Evolutionary conservation across 2,329 filamentous ascomycete species (phyloP), one percentile per base, ranked within the genome.

Genomic region (Shiraia bambusicola): DNA sequence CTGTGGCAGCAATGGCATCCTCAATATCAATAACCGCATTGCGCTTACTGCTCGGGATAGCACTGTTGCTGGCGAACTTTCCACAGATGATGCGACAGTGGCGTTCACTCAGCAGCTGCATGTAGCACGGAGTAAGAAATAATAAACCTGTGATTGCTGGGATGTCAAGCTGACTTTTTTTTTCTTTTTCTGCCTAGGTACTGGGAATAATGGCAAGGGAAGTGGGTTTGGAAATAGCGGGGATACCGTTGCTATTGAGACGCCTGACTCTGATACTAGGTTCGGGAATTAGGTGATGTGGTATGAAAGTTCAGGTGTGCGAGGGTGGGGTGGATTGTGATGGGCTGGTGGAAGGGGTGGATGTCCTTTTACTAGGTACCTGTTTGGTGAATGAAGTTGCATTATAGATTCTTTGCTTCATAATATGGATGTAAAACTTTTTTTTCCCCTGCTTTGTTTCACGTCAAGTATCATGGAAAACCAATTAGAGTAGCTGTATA

Each of bases 21-120:
- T 66, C 29, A 65, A 65, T 42, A 55, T 66, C 45, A 66, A 66
- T 47, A 65, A 65, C 52, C 55, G 61, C 14, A 52, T 66, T 26
- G 42, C 58, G 28, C 54, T 64, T 7, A 62, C 56, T 3, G 46
- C 45, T 19, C 54, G 37, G 38, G 50, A 56, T 38, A 15, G 49
- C n/a, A 37, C 33, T 4, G 56, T 55, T 8, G 40, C 54, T 2
- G 63, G 63, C 9, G 63, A 65, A 35, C 52, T 66, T 25, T 59
- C 56, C 28, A 65, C 63, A 38, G 63, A 66, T 29, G 62, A 66
- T 52, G 62, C 62, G 6, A 66, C 62, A 4, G 61, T 66, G 8
- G 61, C 61, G 31, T 65, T 66, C 44, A 66, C 61, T 8, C 62
- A 66, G 42, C 62, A 66, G 50, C 37, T 66, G 33, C 62, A 66